Conservation (phyloP, 2,329 filamentous ascomycete species). For the Microcyclospora tardicrescens region DNA sequence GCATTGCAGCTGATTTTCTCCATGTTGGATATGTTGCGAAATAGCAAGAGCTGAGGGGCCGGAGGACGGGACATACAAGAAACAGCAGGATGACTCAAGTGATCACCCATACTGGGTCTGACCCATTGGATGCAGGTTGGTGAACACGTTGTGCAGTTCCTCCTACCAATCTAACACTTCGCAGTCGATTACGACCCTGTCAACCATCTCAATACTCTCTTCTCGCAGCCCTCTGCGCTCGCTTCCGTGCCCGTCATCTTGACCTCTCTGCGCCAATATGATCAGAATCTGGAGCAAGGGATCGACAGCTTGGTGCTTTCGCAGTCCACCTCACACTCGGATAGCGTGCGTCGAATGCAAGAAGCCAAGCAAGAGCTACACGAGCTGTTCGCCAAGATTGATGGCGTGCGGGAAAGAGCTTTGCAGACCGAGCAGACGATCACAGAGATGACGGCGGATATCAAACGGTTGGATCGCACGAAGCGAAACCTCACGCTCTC, state of each 20-base stretch:
- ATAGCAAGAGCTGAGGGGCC: too few species aligned
- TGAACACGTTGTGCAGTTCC: too few species aligned
- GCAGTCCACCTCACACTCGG: slow-evolving; percentile 74
- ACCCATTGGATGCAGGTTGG: too few species aligned
- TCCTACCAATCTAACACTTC: too few species aligned
- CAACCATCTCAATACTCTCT: slow-evolving; percentile 83
- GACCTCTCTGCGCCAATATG: slow-evolving; percentile 57
- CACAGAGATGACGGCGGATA: slow-evolving; percentile 97
- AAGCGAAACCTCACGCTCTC: slow-evolving; percentile 93
- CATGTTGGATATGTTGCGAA: too few species aligned
- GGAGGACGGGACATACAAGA: too few species aligned
- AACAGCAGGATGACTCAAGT: too few species aligned
- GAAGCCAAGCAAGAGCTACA: slow-evolving; percentile 80
- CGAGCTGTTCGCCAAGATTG: slow-evolving; percentile 85
- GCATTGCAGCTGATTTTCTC: too few species aligned
- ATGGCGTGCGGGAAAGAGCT: slow-evolving; percentile 77
- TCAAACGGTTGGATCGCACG: slow-evolving; percentile 90
- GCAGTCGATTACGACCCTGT: slow-evolving; percentile 81
- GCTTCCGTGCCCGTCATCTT: slow-evolving; percentile 63
- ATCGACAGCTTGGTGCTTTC: slow-evolving; percentile 59
- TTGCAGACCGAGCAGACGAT: slow-evolving; percentile 90
- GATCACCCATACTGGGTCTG: too few species aligned
- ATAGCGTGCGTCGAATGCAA: slow-evolving; percentile 83
- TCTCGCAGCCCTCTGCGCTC: slow-evolving; percentile 77
- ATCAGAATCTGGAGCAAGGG: slow-evolving; percentile 68